Conservation (phyloP, 257 asterid species). For the Solanum appendiculatum region DNA sequence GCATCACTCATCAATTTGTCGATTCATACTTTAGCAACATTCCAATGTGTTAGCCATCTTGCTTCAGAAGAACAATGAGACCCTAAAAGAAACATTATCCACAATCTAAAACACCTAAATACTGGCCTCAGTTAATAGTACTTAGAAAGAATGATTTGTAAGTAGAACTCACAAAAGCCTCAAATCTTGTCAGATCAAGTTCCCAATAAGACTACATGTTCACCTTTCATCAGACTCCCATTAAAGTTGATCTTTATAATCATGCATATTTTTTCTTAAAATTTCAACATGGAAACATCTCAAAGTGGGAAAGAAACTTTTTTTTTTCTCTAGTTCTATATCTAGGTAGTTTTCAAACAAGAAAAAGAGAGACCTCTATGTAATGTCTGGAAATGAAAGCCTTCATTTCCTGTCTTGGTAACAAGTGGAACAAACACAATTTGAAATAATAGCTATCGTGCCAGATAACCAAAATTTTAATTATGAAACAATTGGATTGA, state of each 20-base stretch:
- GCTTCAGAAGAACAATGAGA: background rate
- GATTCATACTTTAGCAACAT: background rate
- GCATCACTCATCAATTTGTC: background rate
- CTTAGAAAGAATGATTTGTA: background rate
- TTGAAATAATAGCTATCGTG: conserved; percentile 11
- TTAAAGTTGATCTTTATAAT: background rate
- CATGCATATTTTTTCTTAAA: background rate
- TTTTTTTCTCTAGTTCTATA: background rate
- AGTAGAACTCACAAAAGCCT: background rate
- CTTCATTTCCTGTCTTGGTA: background rate
- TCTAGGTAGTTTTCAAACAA: background rate
- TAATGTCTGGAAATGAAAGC: background rate
- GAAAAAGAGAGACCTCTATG: background rate
- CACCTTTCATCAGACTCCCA: background rate
- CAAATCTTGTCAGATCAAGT: background rate
- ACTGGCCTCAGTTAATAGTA: background rate
- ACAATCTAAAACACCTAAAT: background rate
- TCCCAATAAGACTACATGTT: background rate
- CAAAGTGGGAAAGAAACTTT: background rate
- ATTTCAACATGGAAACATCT: background rate
- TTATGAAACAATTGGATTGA: background rate
- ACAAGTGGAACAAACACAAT: conserved; percentile 24
- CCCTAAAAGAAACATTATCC: background rate
- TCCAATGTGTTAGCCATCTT: background rate
- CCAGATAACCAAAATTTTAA: background rate